Evolutionary conservation across 2,329 filamentous ascomycete species (phyloP).

Genomic region (Emergomyces orientalis): DNA sequence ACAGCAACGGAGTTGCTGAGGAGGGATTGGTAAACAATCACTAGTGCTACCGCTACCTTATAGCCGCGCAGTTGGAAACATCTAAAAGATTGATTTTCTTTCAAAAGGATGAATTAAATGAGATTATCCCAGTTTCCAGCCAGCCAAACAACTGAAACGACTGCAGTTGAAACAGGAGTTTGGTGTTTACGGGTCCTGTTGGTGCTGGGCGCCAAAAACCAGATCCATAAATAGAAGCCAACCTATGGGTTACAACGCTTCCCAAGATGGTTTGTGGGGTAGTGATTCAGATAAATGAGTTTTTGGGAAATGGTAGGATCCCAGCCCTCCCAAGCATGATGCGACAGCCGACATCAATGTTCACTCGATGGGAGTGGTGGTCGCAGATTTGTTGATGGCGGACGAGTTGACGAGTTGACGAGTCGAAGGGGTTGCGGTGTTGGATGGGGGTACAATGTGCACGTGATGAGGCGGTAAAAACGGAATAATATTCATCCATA

Average conservation of each 20-base stretch:
- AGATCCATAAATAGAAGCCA: not conserved
- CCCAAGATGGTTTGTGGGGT: not conserved
- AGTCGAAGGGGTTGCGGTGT: too few relatives aligned
- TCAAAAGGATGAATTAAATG: not conserved
- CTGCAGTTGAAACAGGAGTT: not conserved
- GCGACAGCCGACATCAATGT: not conserved
- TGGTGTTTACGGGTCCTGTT: not conserved
- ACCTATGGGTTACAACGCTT: not conserved
- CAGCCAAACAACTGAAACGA: not conserved
- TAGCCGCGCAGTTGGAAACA: not conserved
- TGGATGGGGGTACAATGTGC: too few relatives aligned
- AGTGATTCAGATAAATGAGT: not conserved
- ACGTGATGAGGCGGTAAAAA: too few relatives aligned
- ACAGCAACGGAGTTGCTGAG: not conserved
- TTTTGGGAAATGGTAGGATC: not conserved
- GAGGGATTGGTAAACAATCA: not conserved
- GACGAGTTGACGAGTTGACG: too few relatives aligned
- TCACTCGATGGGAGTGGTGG: not conserved
- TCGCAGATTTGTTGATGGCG: too few relatives aligned
- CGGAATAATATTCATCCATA: not conserved
- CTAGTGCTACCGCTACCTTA: not conserved
- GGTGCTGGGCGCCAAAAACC: not conserved
- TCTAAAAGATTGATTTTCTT: not conserved
- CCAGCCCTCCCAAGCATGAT: not conserved
- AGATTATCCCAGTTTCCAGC: not conserved